phyloP scores from a whole-genome alignment of 2,329 filamentous ascomycete species.

The Dactylellina parvicollis region DNA sequence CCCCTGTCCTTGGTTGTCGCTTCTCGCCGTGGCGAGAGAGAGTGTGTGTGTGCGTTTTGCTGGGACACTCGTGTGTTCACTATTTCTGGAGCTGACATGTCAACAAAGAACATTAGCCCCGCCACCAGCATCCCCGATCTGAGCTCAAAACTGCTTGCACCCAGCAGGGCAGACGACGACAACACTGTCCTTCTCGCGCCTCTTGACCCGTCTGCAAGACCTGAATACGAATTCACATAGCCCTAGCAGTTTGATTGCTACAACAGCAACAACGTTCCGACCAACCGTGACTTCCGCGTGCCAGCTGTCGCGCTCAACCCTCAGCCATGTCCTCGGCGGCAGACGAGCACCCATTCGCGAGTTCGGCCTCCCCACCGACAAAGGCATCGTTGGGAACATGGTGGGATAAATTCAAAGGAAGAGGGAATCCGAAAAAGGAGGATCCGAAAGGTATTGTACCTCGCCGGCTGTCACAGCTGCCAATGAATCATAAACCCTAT shows the following conservation, averaged over 20 bases:
- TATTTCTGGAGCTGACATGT: slow-evolving; percentile 56
- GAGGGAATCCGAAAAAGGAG: slow-evolving; percentile 68
- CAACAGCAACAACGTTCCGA: neutral
- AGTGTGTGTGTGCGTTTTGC: too few species aligned
- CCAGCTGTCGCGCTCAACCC: slow-evolving; percentile 23
- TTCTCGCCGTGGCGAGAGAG: too few species aligned
- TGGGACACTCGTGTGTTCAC: too few species aligned
- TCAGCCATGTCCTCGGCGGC: slow-evolving; percentile 45
- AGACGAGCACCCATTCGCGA: slow-evolving; percentile 59
- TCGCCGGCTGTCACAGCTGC: too few species aligned
- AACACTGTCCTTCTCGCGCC: neutral
- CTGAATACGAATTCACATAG: too few species aligned
- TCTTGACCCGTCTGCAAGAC: too few species aligned
- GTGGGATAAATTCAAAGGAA: slow-evolving; percentile 94
- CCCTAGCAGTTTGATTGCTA: too few species aligned
- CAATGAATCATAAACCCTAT: too few species aligned
- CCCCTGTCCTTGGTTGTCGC: too few species aligned
- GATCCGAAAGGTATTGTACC: slow-evolving; percentile 63
- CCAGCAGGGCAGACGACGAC: neutral
- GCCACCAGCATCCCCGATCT: slow-evolving; percentile 25
- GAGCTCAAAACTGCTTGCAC: slow-evolving; percentile 25
- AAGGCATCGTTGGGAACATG: slow-evolving; percentile 91
- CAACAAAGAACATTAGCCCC: slow-evolving; percentile 59
- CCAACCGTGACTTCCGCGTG: slow-evolving; percentile 7
- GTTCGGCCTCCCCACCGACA: slow-evolving; percentile 75